Evolutionary conservation across 106 monocot species (phyloP), one percentile per base, ranked within the genome.

Genomic region (Dioscorea zingiberensis): DNA sequence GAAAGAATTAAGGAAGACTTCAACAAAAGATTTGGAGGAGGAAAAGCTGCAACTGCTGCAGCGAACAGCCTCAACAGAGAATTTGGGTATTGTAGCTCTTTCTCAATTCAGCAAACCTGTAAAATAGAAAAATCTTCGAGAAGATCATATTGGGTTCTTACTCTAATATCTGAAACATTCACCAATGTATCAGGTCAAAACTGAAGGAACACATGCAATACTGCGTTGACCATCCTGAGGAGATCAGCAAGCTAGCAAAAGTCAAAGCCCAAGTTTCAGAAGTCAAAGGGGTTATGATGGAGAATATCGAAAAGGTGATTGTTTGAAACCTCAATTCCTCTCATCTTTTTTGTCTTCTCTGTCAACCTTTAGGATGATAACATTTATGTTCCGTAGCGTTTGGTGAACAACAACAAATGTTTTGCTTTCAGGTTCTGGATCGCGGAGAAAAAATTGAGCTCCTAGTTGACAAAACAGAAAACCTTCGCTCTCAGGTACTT

Each of bases 151-250:
- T 38, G 38, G 0, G 38, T 38, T 2, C 29, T 21, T 29, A 17
- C 21, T 46, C 19, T 51, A 13, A 1, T 18, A 2, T 19, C 13
- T 51, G 19, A 1, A 51, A 16, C 51, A 51, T 51, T 51, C 1
- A 38, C 38, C 38, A 38, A 38, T 38, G 4, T 6, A 6, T 38
- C 38, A 91, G 91, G 62, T 63, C 91, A 23, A 92, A 92, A 72
- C 76, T 92, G 64, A 92, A 92, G 71, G 84, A 82, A 48, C 87
- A 92, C 55, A 92, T 92, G 91, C 81, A 84, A 73, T 92, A 92
- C 26, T 87, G 87, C 67, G 68, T 82, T 47, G 87, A 92, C 17
- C 87, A 92, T 71, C 91, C 91, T 23, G 91, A 92, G 44, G 91
- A 92, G 73, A 72, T 92, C 28, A 84, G 80, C 67, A 87, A 84